Evolutionary conservation across 2,329 filamentous ascomycete genomes (phyloP).

Genomic region (Colletotrichum sp.): DNA sequence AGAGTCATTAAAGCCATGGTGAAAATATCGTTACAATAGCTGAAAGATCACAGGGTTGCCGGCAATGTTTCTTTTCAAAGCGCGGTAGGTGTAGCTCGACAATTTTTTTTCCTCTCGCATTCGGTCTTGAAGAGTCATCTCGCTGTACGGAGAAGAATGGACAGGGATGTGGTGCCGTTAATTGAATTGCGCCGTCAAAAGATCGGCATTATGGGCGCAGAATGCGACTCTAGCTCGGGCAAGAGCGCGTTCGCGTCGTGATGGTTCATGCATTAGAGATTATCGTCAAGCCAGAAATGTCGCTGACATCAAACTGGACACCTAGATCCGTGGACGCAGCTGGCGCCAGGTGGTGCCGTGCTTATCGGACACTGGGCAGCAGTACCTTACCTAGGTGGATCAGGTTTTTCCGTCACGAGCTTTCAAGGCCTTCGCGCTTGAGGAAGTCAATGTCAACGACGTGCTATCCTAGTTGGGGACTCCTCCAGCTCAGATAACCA

Average conservation of each 20-base stretch:
- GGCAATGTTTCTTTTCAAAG: background rate
- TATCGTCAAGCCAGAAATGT: background rate
- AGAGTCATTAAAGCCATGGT: conserved; percentile 6
- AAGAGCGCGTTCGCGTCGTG: conserved; percentile 17
- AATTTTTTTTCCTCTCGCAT: background rate
- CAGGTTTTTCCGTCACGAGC: background rate
- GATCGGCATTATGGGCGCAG: background rate
- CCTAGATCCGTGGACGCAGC: background rate
- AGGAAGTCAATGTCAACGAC: background rate
- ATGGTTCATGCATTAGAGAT: conserved; percentile 19
- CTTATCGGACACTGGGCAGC: background rate
- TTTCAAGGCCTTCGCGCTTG: background rate
- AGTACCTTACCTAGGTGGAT: background rate
- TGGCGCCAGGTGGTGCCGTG: background rate
- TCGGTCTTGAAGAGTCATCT: background rate
- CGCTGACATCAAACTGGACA: background rate
- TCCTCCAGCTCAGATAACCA: background rate
- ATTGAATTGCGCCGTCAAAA: background rate
- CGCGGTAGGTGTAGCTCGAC: background rate
- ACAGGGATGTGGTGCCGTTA: conserved; percentile 1
- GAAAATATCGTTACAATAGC: background rate
- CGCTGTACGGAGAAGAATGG: background rate
- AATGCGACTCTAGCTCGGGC: background rate
- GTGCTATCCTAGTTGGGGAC: background rate
- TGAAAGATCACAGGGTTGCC: background rate